These are phyloP conservation scores for Paecilomyces niveus DNA, from an alignment of 2,329 filamentous ascomycete genomes.

Conservation along the genomic window DNA sequence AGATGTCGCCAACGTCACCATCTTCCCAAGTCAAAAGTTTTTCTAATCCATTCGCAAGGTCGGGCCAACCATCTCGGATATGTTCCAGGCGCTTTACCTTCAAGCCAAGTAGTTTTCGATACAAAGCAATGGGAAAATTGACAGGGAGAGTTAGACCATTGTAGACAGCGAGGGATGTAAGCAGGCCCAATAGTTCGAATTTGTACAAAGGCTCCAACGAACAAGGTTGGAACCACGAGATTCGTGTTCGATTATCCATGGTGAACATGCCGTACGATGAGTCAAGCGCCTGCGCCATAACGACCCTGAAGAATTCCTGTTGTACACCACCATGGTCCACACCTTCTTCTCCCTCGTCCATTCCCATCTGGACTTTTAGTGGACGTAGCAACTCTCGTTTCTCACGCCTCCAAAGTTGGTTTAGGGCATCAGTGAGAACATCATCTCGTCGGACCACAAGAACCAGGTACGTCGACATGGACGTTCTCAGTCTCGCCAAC, in stretches of 20 bases:
- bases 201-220: conserved; percentile 80
- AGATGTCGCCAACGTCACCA: conserved; percentile 72
- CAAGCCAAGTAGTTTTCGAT: conserved; percentile 67
- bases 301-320: conserved; percentile 88
- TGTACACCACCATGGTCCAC: conserved; percentile 93
- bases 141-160: conserved; percentile 89
- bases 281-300: conserved; percentile 71
- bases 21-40: conserved; percentile 71
- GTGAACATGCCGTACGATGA: conserved; percentile 72
- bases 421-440: conserved; percentile 66
- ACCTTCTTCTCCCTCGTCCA: conserved; percentile 76
- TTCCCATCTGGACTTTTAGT: conserved; percentile 79
- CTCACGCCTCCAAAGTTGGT: conserved; percentile 85
- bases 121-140: conserved; percentile 79
- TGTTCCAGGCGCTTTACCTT: conserved; percentile 65
- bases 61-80: conserved; percentile 82
- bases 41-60: conserved; percentile 66
- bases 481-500: conserved; percentile 56
- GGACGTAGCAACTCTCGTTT: conserved; percentile 75
- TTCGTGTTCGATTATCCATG: conserved; percentile 65
- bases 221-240: conserved; percentile 82
- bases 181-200: conserved; percentile 77
- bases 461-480: conserved; percentile 64
- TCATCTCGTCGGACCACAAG: conserved; percentile 61
- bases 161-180: conserved; percentile 86